A percentile compares a stretch with the other conserved stretches of the same genome.
phyloP scores from a whole-genome alignment of 1,139 yeast species.

The Nakaseomyces bracarensis region DNA sequence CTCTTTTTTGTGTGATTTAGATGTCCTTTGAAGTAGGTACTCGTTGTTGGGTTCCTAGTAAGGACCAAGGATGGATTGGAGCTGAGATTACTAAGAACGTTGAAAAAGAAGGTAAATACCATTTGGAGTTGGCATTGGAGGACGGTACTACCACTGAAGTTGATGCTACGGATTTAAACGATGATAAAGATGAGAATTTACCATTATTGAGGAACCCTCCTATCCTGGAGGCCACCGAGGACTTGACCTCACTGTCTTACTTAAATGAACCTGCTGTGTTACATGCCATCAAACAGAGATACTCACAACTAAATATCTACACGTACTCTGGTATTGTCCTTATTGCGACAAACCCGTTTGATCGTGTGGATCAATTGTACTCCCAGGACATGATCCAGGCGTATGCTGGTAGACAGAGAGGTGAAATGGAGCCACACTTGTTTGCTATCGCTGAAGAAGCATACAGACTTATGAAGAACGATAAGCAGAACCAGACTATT shows the following conservation, averaged over 20 bases:
- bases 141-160: conserved; percentile 28
- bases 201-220: conserved; percentile 93
- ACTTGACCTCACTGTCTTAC: conserved; percentile 82
- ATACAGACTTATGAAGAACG: conserved; percentile 87
- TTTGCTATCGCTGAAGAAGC: conserved; percentile 99
- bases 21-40: conserved; percentile 33
- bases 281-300: conserved; percentile 85
- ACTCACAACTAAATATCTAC: conserved; percentile 80
- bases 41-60: conserved; percentile 95
- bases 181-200: conserved; percentile 30
- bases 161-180: conserved; percentile 41
- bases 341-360: conserved; percentile 95
- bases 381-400: conserved; percentile 89
- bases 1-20: no score
- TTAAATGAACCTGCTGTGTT: conserved; percentile 91
- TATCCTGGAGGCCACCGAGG: conserved; percentile 70
- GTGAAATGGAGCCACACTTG: conserved; percentile 92
- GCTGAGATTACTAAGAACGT: conserved; percentile 60
- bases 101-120: conserved; percentile 44
- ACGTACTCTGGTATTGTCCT: conserved; percentile 96
- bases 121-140: conserved; percentile 30
- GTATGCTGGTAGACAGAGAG: conserved; percentile 84
- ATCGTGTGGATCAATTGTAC: conserved; percentile 81
- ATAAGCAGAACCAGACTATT: conserved; percentile 80
- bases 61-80: conserved; percentile 84